These are phyloP conservation scores for Cytospora chrysosperma DNA, from an alignment of 2,329 filamentous ascomycete genomes.

Conservation along the genomic window DNA sequence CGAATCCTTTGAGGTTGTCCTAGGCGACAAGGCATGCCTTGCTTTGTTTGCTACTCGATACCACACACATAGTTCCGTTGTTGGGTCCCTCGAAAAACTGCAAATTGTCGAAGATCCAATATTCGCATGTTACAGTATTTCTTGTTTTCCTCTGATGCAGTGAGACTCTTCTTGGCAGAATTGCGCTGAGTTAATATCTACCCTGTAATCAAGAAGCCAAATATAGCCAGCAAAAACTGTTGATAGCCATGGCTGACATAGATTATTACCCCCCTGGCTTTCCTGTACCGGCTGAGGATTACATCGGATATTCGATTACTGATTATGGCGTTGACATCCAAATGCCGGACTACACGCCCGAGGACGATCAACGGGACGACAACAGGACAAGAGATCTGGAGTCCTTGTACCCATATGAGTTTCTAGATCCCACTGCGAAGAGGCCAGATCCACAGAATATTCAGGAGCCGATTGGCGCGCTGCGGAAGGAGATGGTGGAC, in stretches of 20 bases:
- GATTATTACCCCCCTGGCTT: background rate
- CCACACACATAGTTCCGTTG: too few species aligned
- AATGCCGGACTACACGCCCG: background rate
- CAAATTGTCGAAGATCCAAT: background rate
- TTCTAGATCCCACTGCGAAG: background rate
- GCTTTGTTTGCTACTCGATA: slow-evolving; percentile 1
- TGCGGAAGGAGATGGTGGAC: slow-evolving; percentile 2
- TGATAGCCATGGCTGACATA: background rate
- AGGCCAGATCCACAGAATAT: background rate
- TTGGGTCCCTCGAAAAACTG: too few species aligned
- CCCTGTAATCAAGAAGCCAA: background rate
- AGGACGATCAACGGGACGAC: background rate
- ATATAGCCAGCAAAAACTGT: background rate
- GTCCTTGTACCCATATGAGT: background rate
- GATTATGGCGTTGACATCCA: background rate
- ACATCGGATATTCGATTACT: background rate
- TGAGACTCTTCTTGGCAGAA: background rate
- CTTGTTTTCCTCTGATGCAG: background rate
- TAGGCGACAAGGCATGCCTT: background rate
- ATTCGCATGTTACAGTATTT: too few species aligned
- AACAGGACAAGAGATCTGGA: background rate
- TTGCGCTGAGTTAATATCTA: background rate
- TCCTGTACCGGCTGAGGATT: background rate
- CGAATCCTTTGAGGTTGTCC: background rate
- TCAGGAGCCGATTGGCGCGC: background rate